Conservation (phyloP, 1,284 basidiomycete genomes). For the Leccinum pachyderme region DNA sequence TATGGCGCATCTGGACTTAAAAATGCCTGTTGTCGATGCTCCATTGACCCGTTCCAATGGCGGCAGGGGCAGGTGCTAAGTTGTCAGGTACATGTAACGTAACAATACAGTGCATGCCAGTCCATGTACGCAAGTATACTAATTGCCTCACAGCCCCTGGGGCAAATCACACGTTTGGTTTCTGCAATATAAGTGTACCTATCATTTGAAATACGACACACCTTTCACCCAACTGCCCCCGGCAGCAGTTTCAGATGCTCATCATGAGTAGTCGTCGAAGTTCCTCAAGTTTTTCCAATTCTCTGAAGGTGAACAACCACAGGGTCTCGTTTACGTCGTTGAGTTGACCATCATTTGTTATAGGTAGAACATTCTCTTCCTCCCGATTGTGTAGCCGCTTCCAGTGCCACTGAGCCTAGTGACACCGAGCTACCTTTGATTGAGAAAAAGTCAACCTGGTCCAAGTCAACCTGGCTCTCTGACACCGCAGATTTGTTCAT, state of each 20-base stretch:
- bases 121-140: no score
- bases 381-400: not conserved
- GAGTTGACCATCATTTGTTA: not conserved
- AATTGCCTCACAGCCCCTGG: not conserved
- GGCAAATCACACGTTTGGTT: not conserved
- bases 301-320: not conserved
- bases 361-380: constrained; percentile 1
- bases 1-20: no score
- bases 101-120: not conserved
- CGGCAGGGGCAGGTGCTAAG: not conserved
- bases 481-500: constrained; percentile 11
- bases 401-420: not conserved
- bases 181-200: not conserved
- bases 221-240: not conserved
- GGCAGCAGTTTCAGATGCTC: not conserved
- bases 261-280: not conserved
- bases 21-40: no score
- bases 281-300: not conserved
- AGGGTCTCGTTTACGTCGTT: not conserved
- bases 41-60: not conserved
- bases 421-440: not conserved
- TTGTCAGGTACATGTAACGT: not conserved
- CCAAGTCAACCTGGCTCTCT: not conserved
- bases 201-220: not conserved
- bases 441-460: not conserved